phyloP scores from a whole-genome alignment of 169 alveolate genomes.

The Miamiensis avidus region DNA sequence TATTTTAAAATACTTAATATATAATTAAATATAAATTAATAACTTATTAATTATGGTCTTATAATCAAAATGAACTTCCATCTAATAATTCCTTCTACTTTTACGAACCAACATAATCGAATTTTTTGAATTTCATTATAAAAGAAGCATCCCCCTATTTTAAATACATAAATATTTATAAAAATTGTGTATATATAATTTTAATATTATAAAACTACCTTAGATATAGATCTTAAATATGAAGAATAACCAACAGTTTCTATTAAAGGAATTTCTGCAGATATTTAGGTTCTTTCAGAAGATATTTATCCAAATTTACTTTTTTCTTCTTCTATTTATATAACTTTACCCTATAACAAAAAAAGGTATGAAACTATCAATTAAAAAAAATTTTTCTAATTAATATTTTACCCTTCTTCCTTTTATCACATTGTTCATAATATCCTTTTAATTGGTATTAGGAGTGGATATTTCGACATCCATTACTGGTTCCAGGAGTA shows the following conservation, averaged over 20 bases:
- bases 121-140: slow-evolving; percentile 60
- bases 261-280: slow-evolving; percentile 56
- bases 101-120: slow-evolving; percentile 52
- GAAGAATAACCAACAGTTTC: slow-evolving; percentile 69
- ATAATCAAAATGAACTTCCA: background rate
- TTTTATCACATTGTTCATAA: background rate
- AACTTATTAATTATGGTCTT: no score
- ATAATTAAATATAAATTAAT: no score
- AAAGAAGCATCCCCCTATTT: slow-evolving; percentile 62
- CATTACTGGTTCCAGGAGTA: slow-evolving; percentile 69
- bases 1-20: no score
- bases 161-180: background rate
- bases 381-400: background rate
- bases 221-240: slow-evolving; percentile 56
- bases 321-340: slow-evolving; percentile 42
- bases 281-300: slow-evolving; percentile 40
- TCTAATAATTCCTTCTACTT: slow-evolving; percentile 52
- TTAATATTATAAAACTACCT: background rate
- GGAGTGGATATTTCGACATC: slow-evolving; percentile 65
- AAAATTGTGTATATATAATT: background rate
- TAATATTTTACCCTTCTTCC: background rate
- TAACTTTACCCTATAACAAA: slow-evolving; percentile 49
- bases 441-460: background rate
- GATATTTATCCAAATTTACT: slow-evolving; percentile 36
- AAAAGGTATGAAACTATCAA: background rate